These are phyloP conservation scores for Fallopia convolvulus DNA, from an alignment of 148 eudicot species.

Conservation along the genomic window DNA sequence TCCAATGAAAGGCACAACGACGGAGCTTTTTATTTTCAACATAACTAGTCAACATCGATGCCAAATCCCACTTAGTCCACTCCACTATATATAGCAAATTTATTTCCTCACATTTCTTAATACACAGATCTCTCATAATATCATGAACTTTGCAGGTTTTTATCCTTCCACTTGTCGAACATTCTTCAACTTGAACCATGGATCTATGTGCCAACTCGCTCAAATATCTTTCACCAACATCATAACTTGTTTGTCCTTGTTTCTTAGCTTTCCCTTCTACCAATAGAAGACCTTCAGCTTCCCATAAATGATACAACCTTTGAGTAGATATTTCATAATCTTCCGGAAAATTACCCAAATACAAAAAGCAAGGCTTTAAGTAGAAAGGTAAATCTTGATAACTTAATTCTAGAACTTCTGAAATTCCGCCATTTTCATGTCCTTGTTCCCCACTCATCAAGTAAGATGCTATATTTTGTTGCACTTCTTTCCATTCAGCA, in stretches of 20 bases:
- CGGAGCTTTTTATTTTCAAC: neutral
- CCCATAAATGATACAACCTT: constrained; percentile 3
- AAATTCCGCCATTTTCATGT: neutral
- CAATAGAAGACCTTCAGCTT: constrained; percentile 14
- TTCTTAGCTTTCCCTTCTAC: neutral
- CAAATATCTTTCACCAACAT: constrained; percentile 12
- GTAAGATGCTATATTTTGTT: neutral
- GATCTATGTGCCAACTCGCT: constrained; percentile 1
- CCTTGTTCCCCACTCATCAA: neutral
- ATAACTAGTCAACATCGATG: neutral
- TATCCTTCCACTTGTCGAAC: neutral
- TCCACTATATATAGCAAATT: neutral
- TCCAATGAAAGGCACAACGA: neutral
- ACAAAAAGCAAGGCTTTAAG: constrained; percentile 8
- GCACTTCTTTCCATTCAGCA: neutral
- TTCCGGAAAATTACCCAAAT: constrained; percentile 16
- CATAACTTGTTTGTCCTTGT: constrained; percentile 9
- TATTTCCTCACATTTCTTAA: neutral
- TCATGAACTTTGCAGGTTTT: constrained; percentile 9
- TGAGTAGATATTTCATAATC: neutral
- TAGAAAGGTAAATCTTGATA: constrained; percentile 9
- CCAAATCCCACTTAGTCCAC: neutral
- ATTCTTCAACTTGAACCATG: neutral
- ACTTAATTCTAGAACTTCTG: constrained; percentile 6
- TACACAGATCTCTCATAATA: constrained; percentile 6